Evolutionary conservation across 192 early-diverging fungal genomes (phyloP), one percentile per base, ranked within the genome.

Genomic region (Irineochytrium annulatum): DNA sequence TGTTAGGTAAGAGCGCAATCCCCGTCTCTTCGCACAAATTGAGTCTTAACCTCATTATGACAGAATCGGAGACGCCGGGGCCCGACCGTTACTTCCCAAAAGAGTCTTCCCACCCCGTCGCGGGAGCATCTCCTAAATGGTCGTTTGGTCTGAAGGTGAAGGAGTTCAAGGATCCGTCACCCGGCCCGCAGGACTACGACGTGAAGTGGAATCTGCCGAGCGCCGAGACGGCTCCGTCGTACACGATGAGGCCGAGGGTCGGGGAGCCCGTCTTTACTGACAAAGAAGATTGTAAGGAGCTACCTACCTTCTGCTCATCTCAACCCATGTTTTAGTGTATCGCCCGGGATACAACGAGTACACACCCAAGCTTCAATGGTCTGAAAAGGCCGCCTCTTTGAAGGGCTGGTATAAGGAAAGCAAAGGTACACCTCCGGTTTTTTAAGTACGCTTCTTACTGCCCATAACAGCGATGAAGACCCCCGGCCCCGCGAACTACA

Each of bases 401-500:
- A 81, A 81, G 43, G 79, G 79, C 28, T 72, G 61, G 49, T 73
- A 75, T 55, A 74, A 75, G 56, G 75, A 81, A 39, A 61, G 41
- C 20, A 81, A 76, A 71, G 56, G 77, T 74, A 63, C 5, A 2
- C 24, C 30, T 14, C 2, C 49, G 13, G 29, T 58, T 5, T 41
- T 19, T 3, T 0, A 17, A 49, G 6, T 39, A 27, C 8, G n/a
- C 20, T 28, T 33, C 24, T 58, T 64, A 16, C 0, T 17, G 4
- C 3, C 22, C 29, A 43, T 22, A 19, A 46, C 39, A 76, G 73
- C 71, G 8, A 27, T 77, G 33, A 77, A 77, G 58, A 81, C 79
- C 8, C 79, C 79, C 28, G 79, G 79, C 3, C 79, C 79, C 8
- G 79, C 79, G 6, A 81, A 77, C 53, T 81, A 77, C 58, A 72